phyloP scores from a whole-genome alignment of 768 basidiomycete genomes.

The Collybia mongolica region DNA sequence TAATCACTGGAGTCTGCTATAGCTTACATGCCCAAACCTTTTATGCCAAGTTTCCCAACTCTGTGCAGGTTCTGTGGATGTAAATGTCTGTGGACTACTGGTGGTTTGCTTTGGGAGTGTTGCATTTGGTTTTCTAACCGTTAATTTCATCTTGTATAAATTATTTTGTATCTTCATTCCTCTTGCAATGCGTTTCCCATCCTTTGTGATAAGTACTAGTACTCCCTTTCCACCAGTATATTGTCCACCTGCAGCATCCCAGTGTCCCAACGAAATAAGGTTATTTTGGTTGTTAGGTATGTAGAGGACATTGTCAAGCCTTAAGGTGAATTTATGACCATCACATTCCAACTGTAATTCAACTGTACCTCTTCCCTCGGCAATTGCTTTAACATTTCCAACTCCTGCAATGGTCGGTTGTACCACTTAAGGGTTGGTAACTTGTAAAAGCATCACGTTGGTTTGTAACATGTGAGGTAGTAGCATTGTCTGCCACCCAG shows the following conservation, averaged over 20 bases:
- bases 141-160: neutral
- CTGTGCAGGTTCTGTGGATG: neutral
- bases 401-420: neutral
- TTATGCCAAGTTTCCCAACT: constrained; percentile 2
- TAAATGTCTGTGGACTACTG: neutral
- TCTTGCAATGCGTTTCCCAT: neutral
- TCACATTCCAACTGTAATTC: neutral
- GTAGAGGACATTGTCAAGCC: neutral
- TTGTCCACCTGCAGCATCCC: constrained; percentile 1
- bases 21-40: constrained; percentile 2
- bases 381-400: neutral
- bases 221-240: neutral
- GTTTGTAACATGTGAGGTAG: constrained; percentile 8
- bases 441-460: neutral
- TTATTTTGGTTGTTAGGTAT: neutral
- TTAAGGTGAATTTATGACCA: neutral
- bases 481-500: constrained; percentile 9
- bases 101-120: neutral
- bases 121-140: neutral
- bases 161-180: neutral
- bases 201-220: neutral
- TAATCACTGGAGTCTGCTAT: neutral
- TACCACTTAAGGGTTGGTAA: neutral
- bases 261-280: constrained; percentile 3
- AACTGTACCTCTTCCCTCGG: neutral